phyloP scores from a whole-genome alignment of 1,284 basidiomycete species.

The Vanrija pseudolonga region DNA sequence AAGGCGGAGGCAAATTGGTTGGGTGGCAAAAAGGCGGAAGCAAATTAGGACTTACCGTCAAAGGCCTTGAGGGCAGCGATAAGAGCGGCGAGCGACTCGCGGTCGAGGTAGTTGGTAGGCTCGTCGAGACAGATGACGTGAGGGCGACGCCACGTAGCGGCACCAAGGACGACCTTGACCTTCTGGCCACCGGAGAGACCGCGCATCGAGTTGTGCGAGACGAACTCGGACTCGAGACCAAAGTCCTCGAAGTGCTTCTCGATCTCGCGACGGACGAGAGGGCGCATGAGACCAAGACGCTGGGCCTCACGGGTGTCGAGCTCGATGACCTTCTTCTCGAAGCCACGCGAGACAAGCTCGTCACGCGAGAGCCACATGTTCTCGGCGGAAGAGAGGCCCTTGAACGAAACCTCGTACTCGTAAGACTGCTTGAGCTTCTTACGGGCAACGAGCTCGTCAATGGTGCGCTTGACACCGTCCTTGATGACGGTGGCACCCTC shows the following conservation, averaged over 20 bases:
- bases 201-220: conserved; percentile 93
- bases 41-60: too few species aligned
- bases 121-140: conserved; percentile 98
- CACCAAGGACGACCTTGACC: conserved; percentile 98
- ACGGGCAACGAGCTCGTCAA: conserved; percentile 84
- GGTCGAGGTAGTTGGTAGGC: conserved; percentile 92
- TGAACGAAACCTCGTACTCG: conserved; percentile 96
- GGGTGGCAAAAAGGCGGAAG: too few species aligned
- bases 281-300: conserved; percentile 90
- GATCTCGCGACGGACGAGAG: conserved; percentile 94
- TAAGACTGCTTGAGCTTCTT: conserved; percentile 99
- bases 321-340: conserved; percentile 98
- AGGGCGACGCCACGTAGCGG: conserved; percentile 96
- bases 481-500: conserved; percentile 80
- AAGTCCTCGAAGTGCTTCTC: conserved; percentile 94
- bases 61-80: conserved; percentile 94
- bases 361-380: conserved; percentile 96
- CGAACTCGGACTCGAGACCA: conserved; percentile 80
- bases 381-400: conserved; percentile 85
- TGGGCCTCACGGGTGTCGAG: conserved; percentile 97
- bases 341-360: conserved; percentile 93
- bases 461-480: conserved; percentile 90
- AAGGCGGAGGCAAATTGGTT: too few species aligned
- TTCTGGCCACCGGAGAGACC: conserved; percentile 93
- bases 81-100: conserved; percentile 93